A percentile compares a stretch with the other conserved stretches of the same genome.
These are phyloP conservation scores for Cytospora piceicola DNA, from an alignment of 2,329 filamentous ascomycete genomes.

Conservation along the genomic window DNA sequence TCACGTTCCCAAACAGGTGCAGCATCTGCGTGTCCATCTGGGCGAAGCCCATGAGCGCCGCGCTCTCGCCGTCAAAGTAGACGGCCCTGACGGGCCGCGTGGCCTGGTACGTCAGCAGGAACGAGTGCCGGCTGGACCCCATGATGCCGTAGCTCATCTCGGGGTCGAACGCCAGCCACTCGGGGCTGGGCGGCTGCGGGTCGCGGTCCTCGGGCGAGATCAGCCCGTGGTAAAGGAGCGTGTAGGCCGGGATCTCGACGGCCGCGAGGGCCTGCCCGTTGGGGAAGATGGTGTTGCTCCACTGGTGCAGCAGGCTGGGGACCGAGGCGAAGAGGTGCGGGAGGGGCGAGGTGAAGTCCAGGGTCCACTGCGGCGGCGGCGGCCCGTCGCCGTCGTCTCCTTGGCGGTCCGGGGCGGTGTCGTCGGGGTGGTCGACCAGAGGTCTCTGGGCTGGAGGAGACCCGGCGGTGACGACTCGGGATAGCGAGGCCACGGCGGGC, in stretches of 20 bases:
- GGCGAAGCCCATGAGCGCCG: conserved; percentile 50
- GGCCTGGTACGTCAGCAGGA: conserved; percentile 54
- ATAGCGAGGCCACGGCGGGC: background rate
- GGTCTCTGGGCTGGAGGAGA: conserved; percentile 11
- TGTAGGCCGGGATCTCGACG: conserved; percentile 50
- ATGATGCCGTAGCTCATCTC: conserved; percentile 60
- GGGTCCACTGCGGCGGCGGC: conserved; percentile 32
- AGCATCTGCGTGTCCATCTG: conserved; percentile 55
- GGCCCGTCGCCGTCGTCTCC: background rate
- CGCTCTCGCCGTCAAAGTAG: conserved; percentile 57
- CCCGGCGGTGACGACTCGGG: background rate
- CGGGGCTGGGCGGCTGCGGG: conserved; percentile 48
- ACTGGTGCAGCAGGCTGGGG: conserved; percentile 52
- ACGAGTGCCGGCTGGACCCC: conserved; percentile 47
- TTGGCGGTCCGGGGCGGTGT: background rate
- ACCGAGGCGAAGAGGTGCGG: conserved; percentile 54
- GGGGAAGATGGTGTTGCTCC: conserved; percentile 55
- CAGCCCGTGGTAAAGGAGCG: conserved; percentile 54
- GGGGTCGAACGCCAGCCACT: conserved; percentile 57
- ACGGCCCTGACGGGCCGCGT: conserved; percentile 47
- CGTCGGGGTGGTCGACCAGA: background rate
- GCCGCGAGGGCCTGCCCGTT: conserved; percentile 53
- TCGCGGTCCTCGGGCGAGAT: conserved; percentile 40
- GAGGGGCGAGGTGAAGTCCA: conserved; percentile 52
- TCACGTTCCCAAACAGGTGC: conserved; percentile 51